Base-by-base conservation (phyloP, 1,284 basidiomycete species). In the Dichomitus squalens region DNA sequence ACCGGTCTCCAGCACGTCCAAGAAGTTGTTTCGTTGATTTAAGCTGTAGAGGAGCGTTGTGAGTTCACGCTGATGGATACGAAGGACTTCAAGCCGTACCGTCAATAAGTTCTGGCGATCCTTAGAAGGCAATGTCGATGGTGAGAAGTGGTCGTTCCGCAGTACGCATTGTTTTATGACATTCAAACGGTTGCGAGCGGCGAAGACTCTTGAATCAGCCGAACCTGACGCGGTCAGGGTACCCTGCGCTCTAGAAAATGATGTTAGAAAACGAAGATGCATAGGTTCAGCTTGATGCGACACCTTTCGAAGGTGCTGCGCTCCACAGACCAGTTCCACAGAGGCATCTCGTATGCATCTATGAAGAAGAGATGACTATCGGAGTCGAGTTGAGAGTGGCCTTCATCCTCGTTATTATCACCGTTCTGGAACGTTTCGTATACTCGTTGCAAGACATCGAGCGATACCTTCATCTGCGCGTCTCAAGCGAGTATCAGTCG, bases 1-100 rank as follows among this genome's bases (percentile, higher is more conserved):
- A 99, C 14, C 94, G 85, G 55, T 96, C 87, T 7, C 93, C 92
- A 21, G 92, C 87, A 53, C 97, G 83, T 7, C 97, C 97, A 1
- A 99, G 82, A 8, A 99, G 80, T 70, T 99, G 96, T 72, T 98
- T 97, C 5, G 95, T 99, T 2, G 96, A 96, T 64, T 91, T 95
- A 21, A 99, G 79, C 93, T 96, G 65, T 9, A 46, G 55, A 55
- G 4, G 16, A 11, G 16, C 8, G 7, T 8, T 52, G 58, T 52
- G 50, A 31, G 16, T 52, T 52, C 56, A 1, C 8, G 33, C 8
- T 8, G 18, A 0, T 29, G 3, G 33, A 7, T 4, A 39, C 46
- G 18, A 20, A 3, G 41, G 44, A 25, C 35, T 25, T 38, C 23
- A n/a, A 41, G 67, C n/a, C 84, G 61, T 66, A 92, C 92, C 63